phyloP scores from a whole-genome alignment of 2,329 filamentous ascomycete species.

The Trichoderma sp. region DNA sequence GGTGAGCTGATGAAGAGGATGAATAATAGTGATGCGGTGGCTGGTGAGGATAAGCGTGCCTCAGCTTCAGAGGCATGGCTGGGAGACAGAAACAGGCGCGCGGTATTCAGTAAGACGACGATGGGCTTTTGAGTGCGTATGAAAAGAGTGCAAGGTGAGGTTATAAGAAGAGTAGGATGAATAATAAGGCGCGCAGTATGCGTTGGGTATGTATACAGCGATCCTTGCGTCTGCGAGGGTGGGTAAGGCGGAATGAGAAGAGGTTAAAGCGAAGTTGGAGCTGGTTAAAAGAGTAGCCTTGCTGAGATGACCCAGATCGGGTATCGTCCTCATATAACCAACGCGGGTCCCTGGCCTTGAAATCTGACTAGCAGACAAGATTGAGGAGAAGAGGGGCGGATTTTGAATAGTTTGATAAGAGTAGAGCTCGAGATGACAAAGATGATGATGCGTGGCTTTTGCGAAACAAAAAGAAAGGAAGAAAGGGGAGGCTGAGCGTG shows the following conservation, averaged over 20 bases:
- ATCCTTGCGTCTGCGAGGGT: neutral
- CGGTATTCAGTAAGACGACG: neutral
- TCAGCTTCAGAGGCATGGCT: constrained; percentile 44
- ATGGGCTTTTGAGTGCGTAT: neutral
- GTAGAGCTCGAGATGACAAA: neutral
- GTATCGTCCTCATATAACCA: constrained; percentile 24
- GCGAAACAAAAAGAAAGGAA: neutral
- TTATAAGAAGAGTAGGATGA: constrained; percentile 22
- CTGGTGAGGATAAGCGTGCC: constrained; percentile 36
- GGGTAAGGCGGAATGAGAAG: constrained; percentile 11
- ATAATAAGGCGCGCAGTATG: neutral
- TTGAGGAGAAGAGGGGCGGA: constrained; percentile 3
- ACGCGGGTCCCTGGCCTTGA: neutral
- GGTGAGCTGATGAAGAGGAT: constrained; percentile 42
- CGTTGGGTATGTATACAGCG: neutral
- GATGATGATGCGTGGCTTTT: neutral
- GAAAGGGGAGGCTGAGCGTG: neutral
- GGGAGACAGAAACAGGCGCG: neutral
- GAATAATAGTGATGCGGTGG: constrained; percentile 29
- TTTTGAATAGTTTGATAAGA: neutral
- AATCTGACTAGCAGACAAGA: constrained; percentile 13
- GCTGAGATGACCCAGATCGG: constrained; percentile 28
- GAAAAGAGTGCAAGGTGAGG: neutral
- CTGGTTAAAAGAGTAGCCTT: constrained; percentile 23
- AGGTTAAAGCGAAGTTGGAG: constrained; percentile 22